Conservation (phyloP, 345 rosid species). For the Acer yangbiense region DNA sequence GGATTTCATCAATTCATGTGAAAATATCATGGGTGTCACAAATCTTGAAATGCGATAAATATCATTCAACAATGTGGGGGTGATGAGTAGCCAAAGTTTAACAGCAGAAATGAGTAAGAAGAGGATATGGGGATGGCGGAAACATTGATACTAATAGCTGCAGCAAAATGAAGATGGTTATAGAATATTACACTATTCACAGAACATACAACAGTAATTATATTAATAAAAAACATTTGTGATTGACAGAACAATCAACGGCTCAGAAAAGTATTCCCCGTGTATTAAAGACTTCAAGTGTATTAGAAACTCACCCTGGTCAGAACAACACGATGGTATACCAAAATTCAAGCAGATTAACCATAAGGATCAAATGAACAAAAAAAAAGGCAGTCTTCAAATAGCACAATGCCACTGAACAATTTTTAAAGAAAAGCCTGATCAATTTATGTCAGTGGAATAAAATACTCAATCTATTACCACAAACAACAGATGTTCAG, state of each 20-base stretch:
- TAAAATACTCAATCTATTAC: background rate
- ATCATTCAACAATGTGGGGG: background rate
- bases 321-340: background rate
- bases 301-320: background rate
- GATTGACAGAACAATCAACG: background rate
- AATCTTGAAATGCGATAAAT: background rate
- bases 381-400: background rate
- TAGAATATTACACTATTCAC: background rate
- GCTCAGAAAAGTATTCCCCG: background rate
- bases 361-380: background rate
- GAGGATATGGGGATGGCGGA: background rate
- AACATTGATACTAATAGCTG: background rate
- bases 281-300: background rate
- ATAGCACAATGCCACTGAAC: background rate
- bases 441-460: background rate
- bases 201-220: background rate
- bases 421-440: background rate
- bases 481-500: no score
- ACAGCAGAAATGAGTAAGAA: background rate
- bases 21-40: background rate
- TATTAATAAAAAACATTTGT: background rate
- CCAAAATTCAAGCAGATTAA: constrained; percentile 2
- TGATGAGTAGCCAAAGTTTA: background rate
- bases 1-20: background rate
- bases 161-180: background rate